These are phyloP conservation scores for Ephemerocybe angulata DNA, from an alignment of 768 basidiomycete genomes.

Conservation along the genomic window DNA sequence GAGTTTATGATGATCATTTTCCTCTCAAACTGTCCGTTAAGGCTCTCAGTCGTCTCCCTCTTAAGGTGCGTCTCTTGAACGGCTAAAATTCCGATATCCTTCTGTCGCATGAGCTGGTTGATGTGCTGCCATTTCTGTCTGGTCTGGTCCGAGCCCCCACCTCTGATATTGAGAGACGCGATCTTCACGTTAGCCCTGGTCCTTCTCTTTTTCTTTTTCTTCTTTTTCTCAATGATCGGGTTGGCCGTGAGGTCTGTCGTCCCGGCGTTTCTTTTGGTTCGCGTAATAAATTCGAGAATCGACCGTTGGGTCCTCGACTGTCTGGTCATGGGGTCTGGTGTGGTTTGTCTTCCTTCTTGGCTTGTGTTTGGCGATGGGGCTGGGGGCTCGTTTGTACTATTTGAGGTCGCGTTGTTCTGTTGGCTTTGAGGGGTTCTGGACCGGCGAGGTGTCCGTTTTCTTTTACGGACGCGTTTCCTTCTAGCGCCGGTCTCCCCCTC, in stretches of 20 bases:
- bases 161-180: conserved; percentile 11
- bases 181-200: neutral
- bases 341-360: neutral
- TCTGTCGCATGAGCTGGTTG: conserved; percentile 3
- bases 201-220: neutral
- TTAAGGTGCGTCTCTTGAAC: conserved; percentile 8
- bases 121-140: conserved; percentile 7
- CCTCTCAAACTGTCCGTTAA: neutral
- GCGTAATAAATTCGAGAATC: neutral
- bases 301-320: neutral
- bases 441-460: too few relatives aligned
- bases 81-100: conserved; percentile 6
- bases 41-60: neutral
- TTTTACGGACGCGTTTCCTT: too few relatives aligned
- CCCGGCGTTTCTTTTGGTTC: neutral
- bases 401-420: too few relatives aligned
- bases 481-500: too few relatives aligned
- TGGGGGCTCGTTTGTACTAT: too few relatives aligned
- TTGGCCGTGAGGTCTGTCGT: neutral
- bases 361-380: too few relatives aligned
- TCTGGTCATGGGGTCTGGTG: neutral
- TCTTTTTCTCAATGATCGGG: too few relatives aligned
- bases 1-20: conserved; percentile 13
- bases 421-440: too few relatives aligned
- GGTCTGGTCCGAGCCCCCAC: conserved; percentile 5